A percentile compares a stretch with the other conserved stretches of the same genome.
These are phyloP conservation scores for Austroboletus niveus DNA, from an alignment of 1,284 basidiomycete species.

Conservation along the genomic window DNA sequence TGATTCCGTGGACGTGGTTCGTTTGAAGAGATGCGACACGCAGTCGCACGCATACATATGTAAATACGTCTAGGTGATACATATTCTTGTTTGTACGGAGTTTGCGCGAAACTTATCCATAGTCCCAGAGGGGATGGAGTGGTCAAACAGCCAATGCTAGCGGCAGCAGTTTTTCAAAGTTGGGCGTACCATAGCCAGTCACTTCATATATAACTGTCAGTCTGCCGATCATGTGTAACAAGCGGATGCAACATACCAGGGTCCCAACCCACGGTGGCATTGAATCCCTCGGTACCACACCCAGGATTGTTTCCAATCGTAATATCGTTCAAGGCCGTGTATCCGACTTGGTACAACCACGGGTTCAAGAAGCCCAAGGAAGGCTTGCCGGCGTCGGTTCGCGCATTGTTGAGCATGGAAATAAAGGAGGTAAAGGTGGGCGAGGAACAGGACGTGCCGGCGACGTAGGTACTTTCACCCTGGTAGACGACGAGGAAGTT, in stretches of 20 bases:
- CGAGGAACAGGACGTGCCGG: conserved; percentile 49
- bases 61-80: too few relatives aligned
- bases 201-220: conserved; percentile 23
- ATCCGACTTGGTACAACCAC: conserved; percentile 45
- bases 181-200: conserved; percentile 49
- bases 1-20: too few relatives aligned
- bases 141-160: neutral
- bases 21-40: too few relatives aligned
- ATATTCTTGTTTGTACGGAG: too few relatives aligned
- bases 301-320: conserved; percentile 53
- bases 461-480: conserved; percentile 16
- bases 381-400: conserved; percentile 40
- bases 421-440: conserved; percentile 38
- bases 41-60: too few relatives aligned
- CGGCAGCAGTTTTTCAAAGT: conserved; percentile 35
- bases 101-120: too few relatives aligned
- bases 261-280: conserved; percentile 48
- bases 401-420: conserved; percentile 61
- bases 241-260: conserved; percentile 25
- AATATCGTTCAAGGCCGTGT: conserved; percentile 47
- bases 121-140: too few relatives aligned
- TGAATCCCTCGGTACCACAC: conserved; percentile 55
- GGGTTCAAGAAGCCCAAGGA: conserved; percentile 63
- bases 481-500: conserved; percentile 12
- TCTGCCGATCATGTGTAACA: neutral